Evolutionary conservation across 2,329 filamentous ascomycete genomes (phyloP).

Genomic region (Colletotrichum sp.): DNA sequence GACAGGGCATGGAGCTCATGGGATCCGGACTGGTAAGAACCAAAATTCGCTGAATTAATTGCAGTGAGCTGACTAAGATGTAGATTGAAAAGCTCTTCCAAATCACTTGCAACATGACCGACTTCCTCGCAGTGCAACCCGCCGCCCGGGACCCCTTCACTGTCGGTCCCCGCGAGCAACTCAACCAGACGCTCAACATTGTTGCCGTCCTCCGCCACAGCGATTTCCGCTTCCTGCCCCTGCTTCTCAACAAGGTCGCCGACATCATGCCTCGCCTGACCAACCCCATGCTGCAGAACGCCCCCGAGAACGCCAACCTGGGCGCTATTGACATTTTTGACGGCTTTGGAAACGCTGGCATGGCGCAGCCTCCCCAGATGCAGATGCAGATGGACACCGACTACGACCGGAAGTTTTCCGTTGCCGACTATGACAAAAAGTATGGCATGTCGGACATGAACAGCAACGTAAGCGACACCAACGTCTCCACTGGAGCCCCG

Average conservation of each 20-base stretch:
- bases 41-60: neutral
- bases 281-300: conserved; percentile 64
- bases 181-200: conserved; percentile 71
- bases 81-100: conserved; percentile 83
- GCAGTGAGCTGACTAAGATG: neutral
- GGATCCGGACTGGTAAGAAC: conserved; percentile 70
- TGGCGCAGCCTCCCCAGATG: conserved; percentile 57
- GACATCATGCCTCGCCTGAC: conserved; percentile 70
- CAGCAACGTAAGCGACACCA: conserved; percentile 38
- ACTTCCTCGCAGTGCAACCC: conserved; percentile 72
- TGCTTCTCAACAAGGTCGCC: conserved; percentile 77
- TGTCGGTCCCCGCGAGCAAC: conserved; percentile 73
- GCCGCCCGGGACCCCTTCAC: conserved; percentile 66
- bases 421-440: conserved; percentile 47
- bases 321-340: conserved; percentile 68
- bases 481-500: conserved; percentile 24
- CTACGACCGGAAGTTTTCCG: conserved; percentile 49
- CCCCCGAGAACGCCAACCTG: conserved; percentile 59
- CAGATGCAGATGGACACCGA: conserved; percentile 52
- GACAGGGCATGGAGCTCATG: conserved; percentile 75
- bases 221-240: conserved; percentile 76
- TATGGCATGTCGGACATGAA: conserved; percentile 42
- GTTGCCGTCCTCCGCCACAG: conserved; percentile 76
- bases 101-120: conserved; percentile 73
- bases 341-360: conserved; percentile 67